phyloP scores from a whole-genome alignment of 306 rosid species.

The Lithocarpus polystachyus region DNA sequence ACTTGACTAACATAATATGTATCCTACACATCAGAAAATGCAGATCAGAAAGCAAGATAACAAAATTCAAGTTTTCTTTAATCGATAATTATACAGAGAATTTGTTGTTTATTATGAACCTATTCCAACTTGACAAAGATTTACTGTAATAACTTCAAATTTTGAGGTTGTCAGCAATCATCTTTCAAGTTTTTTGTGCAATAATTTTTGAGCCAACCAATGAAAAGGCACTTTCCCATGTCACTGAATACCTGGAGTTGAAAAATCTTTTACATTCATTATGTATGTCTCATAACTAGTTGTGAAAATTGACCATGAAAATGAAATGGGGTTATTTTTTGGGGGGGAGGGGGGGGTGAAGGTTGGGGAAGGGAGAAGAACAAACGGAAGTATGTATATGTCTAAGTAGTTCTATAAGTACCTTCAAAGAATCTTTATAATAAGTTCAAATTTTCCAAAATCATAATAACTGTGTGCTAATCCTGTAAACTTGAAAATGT shows the following conservation, averaged over 20 bases:
- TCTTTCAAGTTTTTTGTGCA: background rate
- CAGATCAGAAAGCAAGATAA: background rate
- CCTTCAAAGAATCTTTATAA: slow-evolving; percentile 8
- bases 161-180: background rate
- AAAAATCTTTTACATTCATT: background rate
- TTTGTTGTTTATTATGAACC: background rate
- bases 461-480: slow-evolving; percentile 13
- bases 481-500: slow-evolving; percentile 17
- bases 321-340: background rate
- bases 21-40: background rate
- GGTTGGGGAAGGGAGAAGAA: background rate
- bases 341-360: too few species aligned
- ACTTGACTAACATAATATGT: background rate
- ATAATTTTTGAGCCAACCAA: background rate
- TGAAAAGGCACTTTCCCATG: background rate
- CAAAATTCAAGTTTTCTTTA: background rate
- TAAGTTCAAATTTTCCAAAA: slow-evolving; percentile 7
- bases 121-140: background rate
- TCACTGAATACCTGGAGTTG: background rate
- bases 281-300: background rate
- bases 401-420: background rate
- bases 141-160: background rate
- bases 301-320: background rate
- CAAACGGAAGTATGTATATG: background rate
- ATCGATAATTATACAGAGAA: background rate